Conservation (phyloP, 2,329 filamentous ascomycete species). For the Neurospora sp. region DNA sequence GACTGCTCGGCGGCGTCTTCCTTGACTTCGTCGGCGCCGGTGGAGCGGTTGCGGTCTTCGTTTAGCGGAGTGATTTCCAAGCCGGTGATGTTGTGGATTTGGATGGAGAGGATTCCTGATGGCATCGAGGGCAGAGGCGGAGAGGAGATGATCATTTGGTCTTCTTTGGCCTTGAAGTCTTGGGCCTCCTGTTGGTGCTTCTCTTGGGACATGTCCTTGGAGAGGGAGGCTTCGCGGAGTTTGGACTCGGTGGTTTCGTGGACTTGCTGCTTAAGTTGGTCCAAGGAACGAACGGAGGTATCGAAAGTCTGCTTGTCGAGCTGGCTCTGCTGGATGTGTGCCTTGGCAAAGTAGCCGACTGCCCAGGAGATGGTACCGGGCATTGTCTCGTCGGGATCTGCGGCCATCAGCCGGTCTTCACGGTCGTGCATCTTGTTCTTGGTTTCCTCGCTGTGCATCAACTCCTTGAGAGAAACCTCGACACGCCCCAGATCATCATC, state of each 20-base stretch:
- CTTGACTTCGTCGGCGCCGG: slow-evolving; percentile 36
- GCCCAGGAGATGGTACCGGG: slow-evolving; percentile 60
- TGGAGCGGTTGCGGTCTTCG: slow-evolving; percentile 40
- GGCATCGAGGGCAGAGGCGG: slow-evolving; percentile 52
- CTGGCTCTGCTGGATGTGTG: slow-evolving; percentile 50
- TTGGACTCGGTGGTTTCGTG: slow-evolving; percentile 45
- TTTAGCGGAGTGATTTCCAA: slow-evolving; percentile 51
- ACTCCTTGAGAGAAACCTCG: slow-evolving; percentile 53
- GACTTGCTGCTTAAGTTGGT: slow-evolving; percentile 50
- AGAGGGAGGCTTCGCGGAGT: slow-evolving; percentile 51
- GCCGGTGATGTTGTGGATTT: slow-evolving; percentile 64
- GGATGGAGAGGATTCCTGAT: slow-evolving; percentile 58
- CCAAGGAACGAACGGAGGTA: slow-evolving; percentile 42
- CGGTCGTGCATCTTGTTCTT: slow-evolving; percentile 53
- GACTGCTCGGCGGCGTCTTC: slow-evolving; percentile 50
- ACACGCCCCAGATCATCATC: slow-evolving; percentile 68
- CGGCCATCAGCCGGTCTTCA: slow-evolving; percentile 53
- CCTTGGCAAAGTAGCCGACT: slow-evolving; percentile 62
- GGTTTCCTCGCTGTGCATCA: slow-evolving; percentile 50
- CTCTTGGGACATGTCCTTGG: slow-evolving; percentile 46
- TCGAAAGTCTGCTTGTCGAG: slow-evolving; percentile 51
- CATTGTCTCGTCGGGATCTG: slow-evolving; percentile 57
- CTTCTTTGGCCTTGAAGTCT: slow-evolving; percentile 50
- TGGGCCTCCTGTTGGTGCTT: slow-evolving; percentile 58
- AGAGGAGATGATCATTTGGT: slow-evolving; percentile 57